phyloP scores from a whole-genome alignment of 2,329 filamentous ascomycete species.

The Geosmithia morbida region DNA sequence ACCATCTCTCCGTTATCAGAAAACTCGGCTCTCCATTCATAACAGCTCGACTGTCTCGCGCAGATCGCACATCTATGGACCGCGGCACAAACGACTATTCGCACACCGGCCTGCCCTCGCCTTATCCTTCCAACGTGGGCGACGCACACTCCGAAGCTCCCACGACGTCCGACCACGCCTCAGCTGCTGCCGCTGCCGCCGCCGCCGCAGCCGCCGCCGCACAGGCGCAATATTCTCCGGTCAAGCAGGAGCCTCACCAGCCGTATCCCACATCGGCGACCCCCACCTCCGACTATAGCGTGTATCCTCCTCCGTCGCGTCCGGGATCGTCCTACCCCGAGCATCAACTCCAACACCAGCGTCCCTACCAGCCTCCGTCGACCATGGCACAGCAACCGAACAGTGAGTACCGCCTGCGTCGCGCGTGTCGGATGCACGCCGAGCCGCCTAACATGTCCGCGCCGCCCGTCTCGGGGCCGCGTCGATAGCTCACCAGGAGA shows the following conservation, averaged over 20 bases:
- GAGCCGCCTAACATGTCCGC: too few relatives aligned
- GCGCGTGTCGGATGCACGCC: too few relatives aligned
- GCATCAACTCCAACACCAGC: slow-evolving; percentile 63
- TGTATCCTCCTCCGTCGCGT: slow-evolving; percentile 61
- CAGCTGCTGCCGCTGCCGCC: slow-evolving; percentile 40
- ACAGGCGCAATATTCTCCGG: slow-evolving; percentile 53
- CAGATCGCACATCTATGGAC: slow-evolving; percentile 29
- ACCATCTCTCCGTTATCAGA: too few relatives aligned
- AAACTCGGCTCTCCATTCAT: too few relatives aligned
- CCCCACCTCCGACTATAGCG: slow-evolving; percentile 77
- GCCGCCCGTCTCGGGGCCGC: too few relatives aligned
- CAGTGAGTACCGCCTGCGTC: slow-evolving; percentile 62
- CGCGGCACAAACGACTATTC: slow-evolving; percentile 59
- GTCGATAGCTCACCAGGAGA: slow-evolving; percentile 54
- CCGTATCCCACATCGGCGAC: slow-evolving; percentile 62
- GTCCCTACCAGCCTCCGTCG: slow-evolving; percentile 49
- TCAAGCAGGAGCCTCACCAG: slow-evolving; percentile 60
- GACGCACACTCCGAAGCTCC: slow-evolving; percentile 66
- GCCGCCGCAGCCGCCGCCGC: too few relatives aligned
- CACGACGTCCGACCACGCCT: slow-evolving; percentile 75
- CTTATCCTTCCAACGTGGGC: slow-evolving; percentile 50
- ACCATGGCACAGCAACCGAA: slow-evolving; percentile 86
- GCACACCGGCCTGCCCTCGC: slow-evolving; percentile 77
- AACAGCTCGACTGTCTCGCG: too few relatives aligned
- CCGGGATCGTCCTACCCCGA: slow-evolving; percentile 69